Base-by-base conservation (phyloP, 1,284 basidiomycete genomes). In the Clitocybe nebularis region DNA sequence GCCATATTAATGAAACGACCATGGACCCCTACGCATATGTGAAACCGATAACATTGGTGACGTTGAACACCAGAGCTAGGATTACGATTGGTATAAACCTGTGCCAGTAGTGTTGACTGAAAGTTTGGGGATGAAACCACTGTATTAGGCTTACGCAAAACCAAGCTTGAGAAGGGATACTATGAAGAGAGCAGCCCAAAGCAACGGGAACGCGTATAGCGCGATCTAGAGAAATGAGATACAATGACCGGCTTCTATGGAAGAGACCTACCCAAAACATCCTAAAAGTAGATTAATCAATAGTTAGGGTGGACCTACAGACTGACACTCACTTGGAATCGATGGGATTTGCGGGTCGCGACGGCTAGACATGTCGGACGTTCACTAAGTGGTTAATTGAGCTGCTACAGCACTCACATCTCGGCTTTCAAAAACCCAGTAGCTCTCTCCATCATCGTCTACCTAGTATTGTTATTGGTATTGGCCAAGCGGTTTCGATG, bases 381-480 rank as follows among this genome's bases (percentile, higher is more conserved):
- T n/a, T n/a, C n/a, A n/a, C n/a, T n/a, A n/a, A n/a, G n/a, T n/a
- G n/a, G n/a, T n/a, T n/a, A n/a, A n/a, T n/a, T n/a, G n/a, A n/a
- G n/a, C n/a, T n/a, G n/a, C n/a, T n/a, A n/a, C n/a, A n/a, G n/a
- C 38, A 63, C 81, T 59, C 65, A 93, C 92, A 64, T 95, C 93
- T 58, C 91, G 77, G 53, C 86, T 89, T 67, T 95, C 93, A 55
- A 96, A 96, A 3, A 96, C 93, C 93, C 93, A 96, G 51, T 85
- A 91, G 59, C 87, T 92, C 60, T 94, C 91, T 1, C 93, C 93
- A 53, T 96, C 92, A 43, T 95, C 93, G 56, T 96, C 92, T 9
- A 97, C 85, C 83, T 85, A 3, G 30, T 17, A 53, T 39, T 41
- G 38, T 16, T 32, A 43, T 19, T 24, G 35, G 10, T 41, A 43